Evolutionary conservation across 768 basidiomycete species (phyloP).

Genomic region (Panaeolus papilionaceus): DNA sequence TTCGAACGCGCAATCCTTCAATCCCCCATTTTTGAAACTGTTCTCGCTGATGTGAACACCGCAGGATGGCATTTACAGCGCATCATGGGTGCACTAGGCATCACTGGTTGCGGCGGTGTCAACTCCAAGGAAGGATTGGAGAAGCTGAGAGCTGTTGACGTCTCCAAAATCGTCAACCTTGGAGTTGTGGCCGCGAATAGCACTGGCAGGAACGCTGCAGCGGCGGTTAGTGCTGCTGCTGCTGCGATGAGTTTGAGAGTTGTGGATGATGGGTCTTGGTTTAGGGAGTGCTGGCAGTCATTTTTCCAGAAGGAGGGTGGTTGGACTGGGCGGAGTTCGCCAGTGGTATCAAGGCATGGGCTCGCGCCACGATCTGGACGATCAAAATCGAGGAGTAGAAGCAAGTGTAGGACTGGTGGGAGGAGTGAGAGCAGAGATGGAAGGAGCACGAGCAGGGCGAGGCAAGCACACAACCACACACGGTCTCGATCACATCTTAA

Average conservation of each 20-base stretch:
- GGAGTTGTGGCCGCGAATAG: constrained; percentile 25
- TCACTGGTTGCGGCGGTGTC: constrained; percentile 45
- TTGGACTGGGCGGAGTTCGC: neutral
- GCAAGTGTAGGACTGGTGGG: constrained; percentile 10
- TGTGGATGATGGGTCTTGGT: constrained; percentile 75
- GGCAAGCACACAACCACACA: constrained; percentile 25
- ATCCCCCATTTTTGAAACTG: constrained; percentile 68
- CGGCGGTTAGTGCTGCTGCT: neutral
- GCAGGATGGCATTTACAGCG: constrained; percentile 75
- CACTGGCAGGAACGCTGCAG: neutral
- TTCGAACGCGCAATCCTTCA: constrained; percentile 83
- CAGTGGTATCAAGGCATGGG: neutral
- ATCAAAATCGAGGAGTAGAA: constrained; percentile 34
- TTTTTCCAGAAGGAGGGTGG: constrained; percentile 39
- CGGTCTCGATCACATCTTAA: constrained; percentile 23
- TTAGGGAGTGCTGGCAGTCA: constrained; percentile 62
- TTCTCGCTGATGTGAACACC: constrained; percentile 60
- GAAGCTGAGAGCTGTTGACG: constrained; percentile 64
- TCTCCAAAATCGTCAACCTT: constrained; percentile 61
- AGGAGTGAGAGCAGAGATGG: constrained; percentile 4
- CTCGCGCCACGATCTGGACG: constrained; percentile 9
- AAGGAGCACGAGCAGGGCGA: constrained; percentile 9
- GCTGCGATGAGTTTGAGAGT: constrained; percentile 50
- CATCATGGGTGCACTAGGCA: constrained; percentile 60
- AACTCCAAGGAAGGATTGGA: constrained; percentile 34